Base-by-base conservation (phyloP, 352 stramenopile genomes). In the Phytopythium chamaehyphon region DNA sequence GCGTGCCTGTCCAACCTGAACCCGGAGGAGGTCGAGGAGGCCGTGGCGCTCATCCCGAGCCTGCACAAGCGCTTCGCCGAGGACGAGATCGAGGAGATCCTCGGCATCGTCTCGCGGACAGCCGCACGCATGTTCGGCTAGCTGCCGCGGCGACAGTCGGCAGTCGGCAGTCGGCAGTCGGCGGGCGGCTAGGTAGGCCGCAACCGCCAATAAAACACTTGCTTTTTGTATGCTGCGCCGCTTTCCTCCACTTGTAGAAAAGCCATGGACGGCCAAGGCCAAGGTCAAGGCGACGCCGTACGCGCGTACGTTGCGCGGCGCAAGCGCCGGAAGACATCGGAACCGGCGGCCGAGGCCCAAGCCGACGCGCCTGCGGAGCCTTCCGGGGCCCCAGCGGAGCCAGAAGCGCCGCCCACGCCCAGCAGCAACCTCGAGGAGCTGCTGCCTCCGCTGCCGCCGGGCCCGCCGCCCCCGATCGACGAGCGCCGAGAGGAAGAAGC, bases 51-150 rank as follows among this genome's bases (percentile, higher is more conserved):
- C 36, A 93, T 96, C 47, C 86, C 86, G 48, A 95, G 83, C 61
- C 66, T 96, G 33, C 81, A 95, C 55, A 93, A 93, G 67, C 78
- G 80, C 49, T 93, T 95, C 38, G 82, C 75, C 7, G 86, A 95
- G 52, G 85, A 95, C 40, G 85, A 96, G 64, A 93, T 96, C 48
- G 86, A 96, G 58, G 86, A 96, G 59, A 93, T 96, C 40, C 53
- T 96, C 21, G 75, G 76, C 36, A 95, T 93, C 51, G 86, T 96
- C 36, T 93, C 83, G 44, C 82, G 86, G 49, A 93, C 84, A 28
- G 83, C 86, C 1, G 86, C 85, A 26, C 82, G 85, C 52, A 96
- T 95, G 85, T 93, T 90, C 57, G 76, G 76, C 49, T 90, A 71
- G 37, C 49, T 18, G 23, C 12, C 16, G 43, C 12, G 11, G 14